Conservation (phyloP, 805 yeast genomes). For the Wickerhamomyces bisporus region DNA sequence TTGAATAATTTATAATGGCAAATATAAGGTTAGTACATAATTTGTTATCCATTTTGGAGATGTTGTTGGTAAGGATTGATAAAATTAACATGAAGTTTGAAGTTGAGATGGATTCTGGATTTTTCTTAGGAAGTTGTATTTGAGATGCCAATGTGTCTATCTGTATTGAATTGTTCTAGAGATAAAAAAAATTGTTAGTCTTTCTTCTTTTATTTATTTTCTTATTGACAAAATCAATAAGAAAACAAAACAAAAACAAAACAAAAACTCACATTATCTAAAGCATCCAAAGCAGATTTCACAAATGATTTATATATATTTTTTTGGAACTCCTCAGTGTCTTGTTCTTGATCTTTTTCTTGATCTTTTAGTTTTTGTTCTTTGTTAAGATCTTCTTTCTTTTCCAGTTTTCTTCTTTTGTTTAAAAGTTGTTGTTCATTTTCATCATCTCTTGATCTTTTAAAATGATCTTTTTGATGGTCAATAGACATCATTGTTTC, state of each 20-base stretch:
- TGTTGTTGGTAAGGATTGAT: constrained; percentile 53
- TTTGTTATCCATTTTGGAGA: constrained; percentile 52
- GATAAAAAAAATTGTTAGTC: constrained; percentile 23
- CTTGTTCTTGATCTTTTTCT: constrained; percentile 3
- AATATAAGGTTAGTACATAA: constrained; percentile 48
- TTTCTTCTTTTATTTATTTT: no score
- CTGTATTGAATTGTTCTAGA: constrained; percentile 46
- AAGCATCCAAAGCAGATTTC: constrained; percentile 61
- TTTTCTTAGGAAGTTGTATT: constrained; percentile 45
- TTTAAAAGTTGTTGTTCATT: constrained; percentile 7
- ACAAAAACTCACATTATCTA: constrained; percentile 50
- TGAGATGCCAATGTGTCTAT: constrained; percentile 58
- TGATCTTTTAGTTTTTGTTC: not conserved
- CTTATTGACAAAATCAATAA: no score
- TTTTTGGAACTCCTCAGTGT: constrained; percentile 22
- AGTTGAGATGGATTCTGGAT: constrained; percentile 49
- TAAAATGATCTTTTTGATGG: constrained; percentile 22
- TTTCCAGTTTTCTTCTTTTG: constrained; percentile 8
- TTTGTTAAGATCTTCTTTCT: not conserved
- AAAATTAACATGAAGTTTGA: constrained; percentile 52
- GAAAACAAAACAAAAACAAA: no score
- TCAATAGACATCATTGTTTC: constrained; percentile 24
- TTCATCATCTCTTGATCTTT: constrained; percentile 21
- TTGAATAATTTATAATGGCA: constrained; percentile 52
- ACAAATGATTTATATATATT: constrained; percentile 42